These are phyloP conservation scores for Carex parvula DNA, from an alignment of 176 grass and related monocot species.

Conservation along the genomic window DNA sequence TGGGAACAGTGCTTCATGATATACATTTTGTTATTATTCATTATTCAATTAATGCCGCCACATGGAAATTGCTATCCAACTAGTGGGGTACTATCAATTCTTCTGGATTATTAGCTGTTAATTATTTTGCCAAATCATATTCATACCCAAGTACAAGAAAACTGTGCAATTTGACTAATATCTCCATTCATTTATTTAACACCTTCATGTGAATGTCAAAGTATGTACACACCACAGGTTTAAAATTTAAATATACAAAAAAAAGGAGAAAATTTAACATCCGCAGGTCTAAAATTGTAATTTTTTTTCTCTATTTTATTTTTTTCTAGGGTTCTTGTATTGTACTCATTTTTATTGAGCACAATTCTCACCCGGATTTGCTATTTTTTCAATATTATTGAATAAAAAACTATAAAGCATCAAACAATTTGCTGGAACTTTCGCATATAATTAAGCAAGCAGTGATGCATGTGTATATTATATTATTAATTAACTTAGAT, in stretches of 20 bases:
- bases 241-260: neutral
- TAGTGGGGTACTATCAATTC: neutral
- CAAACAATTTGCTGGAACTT: neutral
- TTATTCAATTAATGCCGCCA: neutral
- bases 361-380: neutral
- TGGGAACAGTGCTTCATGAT: neutral
- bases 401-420: neutral
- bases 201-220: neutral
- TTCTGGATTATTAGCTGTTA: neutral
- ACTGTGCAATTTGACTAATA: neutral
- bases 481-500: neutral
- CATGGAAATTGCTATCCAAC: slow-evolving; percentile 1
- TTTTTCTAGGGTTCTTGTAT: neutral
- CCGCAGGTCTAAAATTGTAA: neutral
- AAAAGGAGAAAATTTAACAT: neutral
- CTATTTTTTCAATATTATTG: neutral
- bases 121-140: neutral
- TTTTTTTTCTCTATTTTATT: neutral
- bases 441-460: neutral
- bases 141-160: neutral
- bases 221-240: neutral
- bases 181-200: neutral
- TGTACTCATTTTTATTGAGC: neutral
- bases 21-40: neutral
- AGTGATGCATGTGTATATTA: neutral